Conservation (phyloP, 2,329 filamentous ascomycete species). For the Diaporthe citri region DNA sequence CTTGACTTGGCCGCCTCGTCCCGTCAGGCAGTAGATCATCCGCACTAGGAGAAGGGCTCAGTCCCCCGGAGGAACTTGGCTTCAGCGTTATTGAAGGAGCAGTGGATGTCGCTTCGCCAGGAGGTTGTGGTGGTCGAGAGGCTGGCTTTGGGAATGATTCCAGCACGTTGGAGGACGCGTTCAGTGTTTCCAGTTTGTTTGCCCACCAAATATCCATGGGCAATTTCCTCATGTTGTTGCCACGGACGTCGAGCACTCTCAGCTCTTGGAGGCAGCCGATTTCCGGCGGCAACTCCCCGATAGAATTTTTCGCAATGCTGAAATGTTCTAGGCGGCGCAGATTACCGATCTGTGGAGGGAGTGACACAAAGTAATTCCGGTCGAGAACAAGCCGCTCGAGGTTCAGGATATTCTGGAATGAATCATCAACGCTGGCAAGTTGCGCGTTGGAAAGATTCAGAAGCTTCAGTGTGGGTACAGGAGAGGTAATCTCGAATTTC, state of each 20-base stretch:
- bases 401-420: conserved; percentile 89
- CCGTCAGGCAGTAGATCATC: conserved; percentile 77
- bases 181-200: conserved; percentile 88
- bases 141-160: conserved; percentile 90
- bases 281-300: conserved; percentile 86
- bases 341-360: conserved; percentile 87
- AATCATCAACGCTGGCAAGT: conserved; percentile 87
- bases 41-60: conserved; percentile 76
- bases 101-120: conserved; percentile 59
- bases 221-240: conserved; percentile 91
- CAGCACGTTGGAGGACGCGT: conserved; percentile 94
- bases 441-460: conserved; percentile 94
- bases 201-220: conserved; percentile 98
- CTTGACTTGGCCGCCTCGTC: conserved; percentile 83
- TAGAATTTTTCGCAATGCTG: conserved; percentile 91
- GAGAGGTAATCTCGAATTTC: conserved; percentile 84
- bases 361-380: conserved; percentile 93
- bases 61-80: conserved; percentile 50
- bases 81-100: conserved; percentile 50
- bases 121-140: conserved; percentile 74
- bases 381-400: conserved; percentile 90
- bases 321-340: conserved; percentile 88
- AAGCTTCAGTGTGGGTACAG: conserved; percentile 84
- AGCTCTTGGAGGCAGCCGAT: conserved; percentile 90
- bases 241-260: conserved; percentile 86